Base-by-base conservation (phyloP, 2,329 filamentous ascomycete genomes). In the Penicillium italicum region DNA sequence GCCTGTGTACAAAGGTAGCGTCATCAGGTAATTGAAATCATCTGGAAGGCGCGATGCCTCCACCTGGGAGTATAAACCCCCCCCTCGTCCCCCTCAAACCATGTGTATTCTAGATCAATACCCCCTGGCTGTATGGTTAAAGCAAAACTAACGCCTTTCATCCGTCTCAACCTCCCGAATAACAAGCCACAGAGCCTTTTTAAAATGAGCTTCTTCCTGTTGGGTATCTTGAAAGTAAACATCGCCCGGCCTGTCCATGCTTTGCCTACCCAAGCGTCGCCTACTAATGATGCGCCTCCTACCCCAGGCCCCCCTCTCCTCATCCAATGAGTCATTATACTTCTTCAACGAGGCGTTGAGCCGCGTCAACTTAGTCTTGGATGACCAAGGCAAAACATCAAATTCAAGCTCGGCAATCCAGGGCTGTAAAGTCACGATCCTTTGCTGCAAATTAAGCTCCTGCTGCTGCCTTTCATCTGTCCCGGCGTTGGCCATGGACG, bases 381-480 rank as follows among this genome's bases (percentile, higher is more conserved):
- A 56, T 16, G 59, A 62, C 60, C 62, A 64, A 3, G 67, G 62
- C 34, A 59, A 28, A 42, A 59, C 36, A 36, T 65, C 56, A 38
- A 66, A 30, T 11, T 68, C 61, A 16, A 69, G 38, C 24, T 62
- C 60, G 3, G 64, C 63, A 54, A 69, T 67, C 66, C 66, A 70
- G 8, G 66, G 66, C 38, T 60, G 53, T 37, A 70, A 43, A 14
- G 61, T 46, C 5, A 38, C 41, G 14, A 69, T 55, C 8, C 61
- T 47, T 26, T 43, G 58, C 28, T 51, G 50, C 14, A 61, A 33
- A 31, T 61, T 45, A 6, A 58, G 2, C 9, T 63, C 55, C 26
- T 63, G 59, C 16, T 48, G 43, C 8, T 50, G 16, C 10, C 45
- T 22, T 28, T 52, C 30, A n/a, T 34, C 36, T 1, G 2, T 3